Base-by-base conservation (phyloP, 169 alveolate genomes). In the Cryptosporidium meleagridis region DNA sequence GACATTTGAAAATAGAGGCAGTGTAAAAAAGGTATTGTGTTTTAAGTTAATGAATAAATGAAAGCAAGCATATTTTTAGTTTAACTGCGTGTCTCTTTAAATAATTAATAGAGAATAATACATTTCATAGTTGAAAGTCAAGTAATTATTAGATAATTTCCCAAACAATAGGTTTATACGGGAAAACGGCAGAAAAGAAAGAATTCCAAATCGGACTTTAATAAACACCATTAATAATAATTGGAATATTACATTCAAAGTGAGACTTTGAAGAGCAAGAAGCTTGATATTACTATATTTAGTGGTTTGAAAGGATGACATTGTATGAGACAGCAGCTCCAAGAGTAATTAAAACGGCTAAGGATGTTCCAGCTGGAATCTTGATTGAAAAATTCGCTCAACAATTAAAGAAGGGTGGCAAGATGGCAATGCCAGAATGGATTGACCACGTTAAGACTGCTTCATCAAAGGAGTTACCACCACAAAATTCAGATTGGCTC, bases 341-440 rank as follows among this genome's bases (percentile, higher is more conserved):
- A 18, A 59, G 89, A 37, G 89, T 80, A 44, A 65, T 80, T 59
- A 80, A 80, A 44, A 94, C 97, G 18, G 97, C 97, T 62, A 98
- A 98, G 96, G 99, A 98, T 93, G 98, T 98, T 61, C 94, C 96
- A 70, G 97, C 99, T 26, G 97, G 96, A 69, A 94, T 95, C 61
- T 97, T 98, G 94, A 97, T 98, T 87, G 93, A 91, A 68, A 97
- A 95, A 39, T 98, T 97, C 94, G 99, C 99, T 33, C 96, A 95
- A 84, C 97, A 96, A 92, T 94, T 98, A 86, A 98, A 97, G 95
- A 95, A 96, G 92, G 95, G 97, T 70, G 97, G 97, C 87, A 96
- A 97, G 94, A 93, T 98, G 91, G 96, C 95, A 84, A 93, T 96
- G 84, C 99, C 99, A 44, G 97, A 97, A 91, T 97, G 99, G 99